These are phyloP conservation scores for Arthrobotrys sphaeroides DNA, from an alignment of 2,329 filamentous ascomycete genomes.

Conservation along the genomic window DNA sequence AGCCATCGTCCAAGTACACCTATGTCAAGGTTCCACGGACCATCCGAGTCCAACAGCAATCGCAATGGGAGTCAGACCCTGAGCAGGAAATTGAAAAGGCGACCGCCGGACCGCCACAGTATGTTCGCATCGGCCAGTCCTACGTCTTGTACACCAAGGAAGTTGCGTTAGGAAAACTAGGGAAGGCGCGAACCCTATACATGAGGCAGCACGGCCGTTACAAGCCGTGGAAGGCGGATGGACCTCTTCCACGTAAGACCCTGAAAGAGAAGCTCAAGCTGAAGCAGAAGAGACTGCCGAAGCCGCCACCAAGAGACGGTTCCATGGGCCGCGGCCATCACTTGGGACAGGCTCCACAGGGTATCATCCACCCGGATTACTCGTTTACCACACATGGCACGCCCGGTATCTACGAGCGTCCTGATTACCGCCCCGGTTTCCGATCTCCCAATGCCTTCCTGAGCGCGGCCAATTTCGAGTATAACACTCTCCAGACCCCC, in stretches of 20 bases:
- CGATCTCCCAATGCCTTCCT: constrained; percentile 42
- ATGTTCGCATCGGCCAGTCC: constrained; percentile 50
- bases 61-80: constrained; percentile 48
- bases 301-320: constrained; percentile 46
- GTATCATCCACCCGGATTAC: constrained; percentile 40
- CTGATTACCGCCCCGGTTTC: constrained; percentile 46
- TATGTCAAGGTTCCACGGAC: constrained; percentile 49
- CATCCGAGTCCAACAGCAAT: constrained; percentile 50
- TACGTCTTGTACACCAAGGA: constrained; percentile 51
- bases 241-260: constrained; percentile 49
- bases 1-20: constrained; percentile 50
- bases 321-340: constrained; percentile 33
- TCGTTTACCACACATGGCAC: constrained; percentile 35
- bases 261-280: constrained; percentile 51
- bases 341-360: constrained; percentile 1
- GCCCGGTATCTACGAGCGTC: constrained; percentile 46
- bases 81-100: constrained; percentile 50
- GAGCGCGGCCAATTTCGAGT: constrained; percentile 39
- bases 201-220: constrained; percentile 51
- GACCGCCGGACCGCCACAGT: constrained; percentile 41
- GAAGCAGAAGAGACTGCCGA: constrained; percentile 50
- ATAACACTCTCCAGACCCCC: constrained; percentile 36
- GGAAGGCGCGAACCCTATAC: constrained; percentile 46
- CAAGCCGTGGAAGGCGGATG: constrained; percentile 50
- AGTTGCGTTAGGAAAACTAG: constrained; percentile 46